These are phyloP conservation scores for Fraxinus excelsior DNA, from an alignment of 257 asterid genomes.

Conservation along the genomic window DNA sequence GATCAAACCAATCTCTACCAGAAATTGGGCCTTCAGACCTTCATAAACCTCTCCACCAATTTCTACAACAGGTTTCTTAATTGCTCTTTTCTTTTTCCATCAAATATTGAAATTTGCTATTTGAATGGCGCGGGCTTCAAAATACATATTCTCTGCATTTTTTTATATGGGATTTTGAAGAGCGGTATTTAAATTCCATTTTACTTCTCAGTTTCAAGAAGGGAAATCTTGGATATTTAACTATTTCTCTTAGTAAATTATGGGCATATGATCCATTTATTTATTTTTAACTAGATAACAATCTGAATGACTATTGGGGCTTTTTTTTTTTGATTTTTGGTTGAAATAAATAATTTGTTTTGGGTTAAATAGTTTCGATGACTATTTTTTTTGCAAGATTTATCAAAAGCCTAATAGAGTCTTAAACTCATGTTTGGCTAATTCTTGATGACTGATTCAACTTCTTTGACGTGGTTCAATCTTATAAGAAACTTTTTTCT, in stretches of 20 bases:
- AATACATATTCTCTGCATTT: not conserved
- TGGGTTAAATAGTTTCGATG: not conserved
- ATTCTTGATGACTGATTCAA: not conserved
- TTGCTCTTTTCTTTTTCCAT: not conserved
- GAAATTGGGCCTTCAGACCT: constrained; percentile 82
- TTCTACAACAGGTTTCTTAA: constrained; percentile 66
- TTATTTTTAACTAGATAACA: not conserved
- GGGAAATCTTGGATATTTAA: not conserved
- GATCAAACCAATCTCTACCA: constrained; percentile 70
- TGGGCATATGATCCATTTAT: not conserved
- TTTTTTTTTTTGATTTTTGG: not conserved
- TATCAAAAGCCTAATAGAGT: no score
- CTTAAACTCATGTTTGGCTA: no score
- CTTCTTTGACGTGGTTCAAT: not conserved
- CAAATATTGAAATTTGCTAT: not conserved
- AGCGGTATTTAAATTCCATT: not conserved
- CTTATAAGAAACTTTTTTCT: not conserved
- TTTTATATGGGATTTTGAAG: not conserved
- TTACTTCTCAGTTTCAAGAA: not conserved
- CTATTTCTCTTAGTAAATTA: not conserved
- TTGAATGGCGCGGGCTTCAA: not conserved
- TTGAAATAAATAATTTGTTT: not conserved
- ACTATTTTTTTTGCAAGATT: not conserved
- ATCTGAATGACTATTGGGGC: no score
- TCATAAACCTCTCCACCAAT: constrained; percentile 82